Base-by-base conservation (phyloP, 164 flowering plant genomes). In the Malania oleifera region DNA sequence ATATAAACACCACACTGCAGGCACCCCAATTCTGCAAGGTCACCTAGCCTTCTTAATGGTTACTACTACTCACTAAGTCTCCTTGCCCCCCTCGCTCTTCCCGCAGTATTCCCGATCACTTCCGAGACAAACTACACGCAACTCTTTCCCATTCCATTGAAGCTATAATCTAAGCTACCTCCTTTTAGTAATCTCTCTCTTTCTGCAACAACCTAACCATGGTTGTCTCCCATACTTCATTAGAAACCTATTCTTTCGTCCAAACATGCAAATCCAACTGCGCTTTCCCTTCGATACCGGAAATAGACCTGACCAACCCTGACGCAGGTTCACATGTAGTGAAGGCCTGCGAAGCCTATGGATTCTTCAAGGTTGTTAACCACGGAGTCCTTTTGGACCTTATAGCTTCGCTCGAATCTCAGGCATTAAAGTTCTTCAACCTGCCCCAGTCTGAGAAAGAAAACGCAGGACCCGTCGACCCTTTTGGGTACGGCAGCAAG, bases 401-500 rank as follows among this genome's bases (percentile, higher is more conserved):
- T 50, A 70, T 83, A 64, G 56, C 56, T 22, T 56, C 41, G 22
- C 55, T 93, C 26, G 98, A 90, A 63, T 43, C 65, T 5, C 81
- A 80, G 56, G 82, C 89, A 20, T 29, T 74, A 34, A 73, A 68
- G 18, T 88, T 93, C 75, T 93, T 90, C 67, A 65, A 64, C 5
- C 51, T 77, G 14, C 68, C 97, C 11, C 83, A 71, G 60, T 48
- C 73, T 34, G 83, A 83, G 58, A 93, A 93, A 58, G 85, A 88
- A 20, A 73, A 58, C 41, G 79, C 73, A 18, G 82, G 91, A 19
- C 83, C 88, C 28, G 66, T 95, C 17, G 67, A 72, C 65, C 93
- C 98, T 2, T 82, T 78, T 57, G 98, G 98, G 11, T 92, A 88
- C 60, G 97, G 96, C 3, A 86, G 63, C 74, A 88, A 70, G 67